A percentile compares a stretch with the other conserved stretches of the same genome.
Evolutionary conservation across 2,329 filamentous ascomycete species (phyloP).

Genomic region (Huntiella omanensis): DNA sequence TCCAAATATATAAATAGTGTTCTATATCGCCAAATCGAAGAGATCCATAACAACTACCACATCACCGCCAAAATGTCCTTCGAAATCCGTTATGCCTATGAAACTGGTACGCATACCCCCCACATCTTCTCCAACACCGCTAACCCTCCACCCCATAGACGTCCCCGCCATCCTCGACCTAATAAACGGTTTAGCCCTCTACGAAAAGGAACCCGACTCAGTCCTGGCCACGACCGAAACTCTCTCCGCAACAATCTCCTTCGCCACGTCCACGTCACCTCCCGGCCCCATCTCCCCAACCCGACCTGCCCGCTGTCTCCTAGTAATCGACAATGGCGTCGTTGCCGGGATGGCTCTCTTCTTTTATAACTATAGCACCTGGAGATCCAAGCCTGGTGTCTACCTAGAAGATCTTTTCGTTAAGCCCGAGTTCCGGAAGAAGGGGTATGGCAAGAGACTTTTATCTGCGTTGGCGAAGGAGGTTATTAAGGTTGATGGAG

Average conservation of each 20-base stretch:
- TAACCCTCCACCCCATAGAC: conserved; percentile 34
- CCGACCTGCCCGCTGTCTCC: conserved; percentile 56
- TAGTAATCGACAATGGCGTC: conserved; percentile 35
- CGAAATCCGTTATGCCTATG: background rate
- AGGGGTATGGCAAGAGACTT: conserved; percentile 62
- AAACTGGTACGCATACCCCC: background rate
- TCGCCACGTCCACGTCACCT: conserved; percentile 34
- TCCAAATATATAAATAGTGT: too few species aligned
- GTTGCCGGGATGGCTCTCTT: conserved; percentile 67
- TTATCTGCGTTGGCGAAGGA: conserved; percentile 64
- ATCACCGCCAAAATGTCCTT: background rate
- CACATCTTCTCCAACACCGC: background rate
- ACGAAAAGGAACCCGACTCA: conserved; percentile 57
- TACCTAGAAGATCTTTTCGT: conserved; percentile 94
- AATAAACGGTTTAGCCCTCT: conserved; percentile 71
- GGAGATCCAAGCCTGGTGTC: conserved; percentile 71
- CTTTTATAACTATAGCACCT: conserved; percentile 93
- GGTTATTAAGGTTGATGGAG: conserved; percentile 51
- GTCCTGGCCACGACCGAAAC: conserved; percentile 64
- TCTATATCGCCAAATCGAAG: too few species aligned
- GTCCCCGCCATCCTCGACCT: conserved; percentile 62
- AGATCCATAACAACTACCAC: too few species aligned
- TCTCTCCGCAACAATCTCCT: conserved; percentile 59
- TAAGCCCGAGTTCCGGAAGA: conserved; percentile 45
- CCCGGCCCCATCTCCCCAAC: conserved; percentile 28